Conservation (phyloP, 2,329 filamentous ascomycete species). For the Aspergillus sp. region DNA sequence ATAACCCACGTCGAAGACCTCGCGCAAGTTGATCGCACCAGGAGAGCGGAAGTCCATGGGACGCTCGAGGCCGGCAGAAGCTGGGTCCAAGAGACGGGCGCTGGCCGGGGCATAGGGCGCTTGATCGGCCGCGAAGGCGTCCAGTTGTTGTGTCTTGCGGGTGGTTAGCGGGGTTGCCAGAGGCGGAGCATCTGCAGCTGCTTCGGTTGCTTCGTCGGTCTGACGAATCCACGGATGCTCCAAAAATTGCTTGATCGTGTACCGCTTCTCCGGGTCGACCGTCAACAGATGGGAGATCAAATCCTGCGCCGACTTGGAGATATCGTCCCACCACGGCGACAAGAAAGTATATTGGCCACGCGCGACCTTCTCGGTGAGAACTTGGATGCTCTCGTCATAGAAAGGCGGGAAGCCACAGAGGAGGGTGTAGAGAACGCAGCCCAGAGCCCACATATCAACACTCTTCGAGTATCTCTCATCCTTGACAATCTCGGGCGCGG, state of each 20-base stretch:
- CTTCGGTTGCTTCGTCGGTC: constrained; percentile 66
- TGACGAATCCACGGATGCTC: constrained; percentile 90
- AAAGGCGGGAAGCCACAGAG: constrained; percentile 98
- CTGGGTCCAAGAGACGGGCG: constrained; percentile 59
- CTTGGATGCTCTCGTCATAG: constrained; percentile 96
- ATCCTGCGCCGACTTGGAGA: constrained; percentile 91
- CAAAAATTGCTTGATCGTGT: constrained; percentile 89
- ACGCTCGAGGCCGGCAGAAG: constrained; percentile 57
- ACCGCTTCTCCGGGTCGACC: constrained; percentile 92
- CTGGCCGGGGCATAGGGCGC: constrained; percentile 50
- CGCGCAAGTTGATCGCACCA: constrained; percentile 89
- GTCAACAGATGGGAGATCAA: constrained; percentile 90
- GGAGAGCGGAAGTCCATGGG: constrained; percentile 93
- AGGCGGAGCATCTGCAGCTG: constrained; percentile 69
- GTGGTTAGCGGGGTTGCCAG: constrained; percentile 65
- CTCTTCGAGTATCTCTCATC: constrained; percentile 98
- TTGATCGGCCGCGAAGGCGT: constrained; percentile 47
- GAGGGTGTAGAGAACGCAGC: constrained; percentile 93
- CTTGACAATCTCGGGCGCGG: constrained; percentile 97
- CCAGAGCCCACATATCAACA: constrained; percentile 98
- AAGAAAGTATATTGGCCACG: constrained; percentile 96
- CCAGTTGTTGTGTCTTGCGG: constrained; percentile 60
- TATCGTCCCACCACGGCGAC: constrained; percentile 99
- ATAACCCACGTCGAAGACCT: constrained; percentile 98
- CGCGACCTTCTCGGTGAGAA: constrained; percentile 95